Conservation (phyloP, 345 rosid species). For the Angophora floribunda region DNA sequence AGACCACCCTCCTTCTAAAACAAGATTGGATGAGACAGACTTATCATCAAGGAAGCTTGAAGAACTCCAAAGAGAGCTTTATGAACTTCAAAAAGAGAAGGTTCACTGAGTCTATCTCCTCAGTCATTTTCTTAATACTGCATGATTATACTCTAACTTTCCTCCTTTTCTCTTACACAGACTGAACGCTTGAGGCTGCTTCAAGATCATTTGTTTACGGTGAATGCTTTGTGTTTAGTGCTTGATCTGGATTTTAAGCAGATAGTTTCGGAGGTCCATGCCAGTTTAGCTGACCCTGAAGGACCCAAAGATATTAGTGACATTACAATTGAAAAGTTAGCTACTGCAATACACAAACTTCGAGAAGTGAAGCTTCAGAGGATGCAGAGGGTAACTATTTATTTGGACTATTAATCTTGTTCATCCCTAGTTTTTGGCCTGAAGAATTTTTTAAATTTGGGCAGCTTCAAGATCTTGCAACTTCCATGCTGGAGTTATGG, state of each 20-base stretch:
- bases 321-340: constrained; percentile 43
- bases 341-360: constrained; percentile 31
- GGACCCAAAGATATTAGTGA: constrained; percentile 46
- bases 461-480: constrained; percentile 98
- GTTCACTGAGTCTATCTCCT: constrained; percentile 10
- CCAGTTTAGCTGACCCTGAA: constrained; percentile 43
- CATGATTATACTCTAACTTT: neutral
- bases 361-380: constrained; percentile 76
- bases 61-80: constrained; percentile 56
- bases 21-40: constrained; percentile 54
- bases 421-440: neutral
- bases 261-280: constrained; percentile 41
- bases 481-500: constrained; percentile 92
- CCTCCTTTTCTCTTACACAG: constrained; percentile 18
- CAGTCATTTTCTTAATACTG: neutral
- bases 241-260: constrained; percentile 74
- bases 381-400: constrained; percentile 61
- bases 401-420: neutral
- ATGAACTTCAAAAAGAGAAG: constrained; percentile 69
- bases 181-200: constrained; percentile 58
- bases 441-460: constrained; percentile 1
- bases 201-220: constrained; percentile 29
- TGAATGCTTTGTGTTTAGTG: constrained; percentile 50
- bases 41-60: constrained; percentile 74
- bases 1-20: constrained; percentile 11